A percentile compares a stretch with the other conserved stretches of the same genome.
These are phyloP conservation scores for Trypanosoma vivax DNA, from an alignment of 208 protist species.

Conservation along the genomic window DNA sequence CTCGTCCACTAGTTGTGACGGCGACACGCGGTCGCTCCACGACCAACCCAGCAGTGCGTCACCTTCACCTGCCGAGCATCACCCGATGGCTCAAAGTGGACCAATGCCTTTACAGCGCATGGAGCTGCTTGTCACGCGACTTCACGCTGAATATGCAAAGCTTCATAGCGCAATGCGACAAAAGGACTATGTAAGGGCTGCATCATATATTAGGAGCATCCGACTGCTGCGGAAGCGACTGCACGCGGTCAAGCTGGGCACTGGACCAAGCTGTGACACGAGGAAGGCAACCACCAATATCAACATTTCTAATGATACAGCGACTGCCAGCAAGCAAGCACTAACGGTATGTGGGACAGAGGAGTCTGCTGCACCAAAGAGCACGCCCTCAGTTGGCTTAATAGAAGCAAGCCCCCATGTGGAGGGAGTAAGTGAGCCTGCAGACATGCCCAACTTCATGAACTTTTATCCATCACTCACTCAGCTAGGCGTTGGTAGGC, in stretches of 20 bases:
- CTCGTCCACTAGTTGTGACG: no score
- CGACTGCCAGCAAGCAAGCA: no score
- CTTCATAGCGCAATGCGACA: constrained; percentile 28
- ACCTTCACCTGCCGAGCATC: neutral
- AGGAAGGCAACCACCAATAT: no score
- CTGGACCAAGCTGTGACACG: neutral
- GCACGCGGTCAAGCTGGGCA: neutral
- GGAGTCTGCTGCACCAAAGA: constrained; percentile 15
- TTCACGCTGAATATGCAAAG: constrained; percentile 16
- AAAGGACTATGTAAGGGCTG: constrained; percentile 5
- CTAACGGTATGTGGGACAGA: no score
- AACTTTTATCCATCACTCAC: constrained; percentile 40
- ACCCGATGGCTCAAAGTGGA: no score
- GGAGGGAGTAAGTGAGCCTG: neutral
- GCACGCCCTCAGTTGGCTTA: neutral
- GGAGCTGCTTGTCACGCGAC: constrained; percentile 7
- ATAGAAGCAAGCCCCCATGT: neutral
- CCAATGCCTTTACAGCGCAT: neutral
- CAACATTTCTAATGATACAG: no score
- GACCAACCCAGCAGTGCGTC: no score
- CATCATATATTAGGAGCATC: neutral
- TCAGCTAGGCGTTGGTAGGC: constrained; percentile 31
- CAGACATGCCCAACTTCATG: constrained; percentile 2
- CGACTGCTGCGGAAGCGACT: constrained; percentile 7
- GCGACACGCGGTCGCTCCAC: no score